Conservation (phyloP, 768 basidiomycete genomes). For the Serendipita vermifera region DNA sequence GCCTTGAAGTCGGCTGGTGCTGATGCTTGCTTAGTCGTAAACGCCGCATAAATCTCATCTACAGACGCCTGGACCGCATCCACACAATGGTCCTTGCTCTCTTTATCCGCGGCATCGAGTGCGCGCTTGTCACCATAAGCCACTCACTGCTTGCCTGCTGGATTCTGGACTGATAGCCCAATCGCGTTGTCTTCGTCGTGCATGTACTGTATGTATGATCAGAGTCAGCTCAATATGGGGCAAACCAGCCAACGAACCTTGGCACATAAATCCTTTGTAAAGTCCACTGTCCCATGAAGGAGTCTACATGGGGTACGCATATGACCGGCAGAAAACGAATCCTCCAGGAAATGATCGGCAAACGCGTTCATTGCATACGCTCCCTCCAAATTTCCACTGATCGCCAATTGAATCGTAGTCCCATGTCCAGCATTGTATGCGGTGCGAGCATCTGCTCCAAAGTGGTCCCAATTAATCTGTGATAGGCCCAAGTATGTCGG, state of each 20-base stretch:
- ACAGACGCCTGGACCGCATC: conserved; percentile 15
- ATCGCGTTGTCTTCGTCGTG: conserved; percentile 17
- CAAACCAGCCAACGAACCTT: neutral
- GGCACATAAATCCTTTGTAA: neutral
- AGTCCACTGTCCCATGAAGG: neutral
- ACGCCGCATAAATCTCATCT: conserved; percentile 15
- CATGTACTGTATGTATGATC: conserved; percentile 11
- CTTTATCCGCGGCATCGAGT: conserved; percentile 7
- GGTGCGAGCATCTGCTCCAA: conserved; percentile 2
- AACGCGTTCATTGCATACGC: conserved; percentile 10
- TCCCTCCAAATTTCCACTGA: neutral
- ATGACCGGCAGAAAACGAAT: neutral
- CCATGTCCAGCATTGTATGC: conserved; percentile 6
- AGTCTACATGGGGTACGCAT: neutral
- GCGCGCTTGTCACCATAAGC: conserved; percentile 14
- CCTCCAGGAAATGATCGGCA: conserved; percentile 1
- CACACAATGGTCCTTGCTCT: conserved; percentile 13
- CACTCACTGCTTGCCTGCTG: conserved; percentile 9
- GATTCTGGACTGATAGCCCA: conserved; percentile 14
- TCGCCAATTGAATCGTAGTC: neutral
- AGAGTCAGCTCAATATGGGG: neutral
- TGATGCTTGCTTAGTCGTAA: neutral
- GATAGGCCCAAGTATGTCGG: conserved; percentile 15
- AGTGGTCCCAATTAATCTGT: conserved; percentile 13
- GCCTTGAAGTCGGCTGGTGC: conserved; percentile 9